phyloP scores from a whole-genome alignment of 192 early-diverging fungal species.

The Neocallimastix lanati region DNA sequence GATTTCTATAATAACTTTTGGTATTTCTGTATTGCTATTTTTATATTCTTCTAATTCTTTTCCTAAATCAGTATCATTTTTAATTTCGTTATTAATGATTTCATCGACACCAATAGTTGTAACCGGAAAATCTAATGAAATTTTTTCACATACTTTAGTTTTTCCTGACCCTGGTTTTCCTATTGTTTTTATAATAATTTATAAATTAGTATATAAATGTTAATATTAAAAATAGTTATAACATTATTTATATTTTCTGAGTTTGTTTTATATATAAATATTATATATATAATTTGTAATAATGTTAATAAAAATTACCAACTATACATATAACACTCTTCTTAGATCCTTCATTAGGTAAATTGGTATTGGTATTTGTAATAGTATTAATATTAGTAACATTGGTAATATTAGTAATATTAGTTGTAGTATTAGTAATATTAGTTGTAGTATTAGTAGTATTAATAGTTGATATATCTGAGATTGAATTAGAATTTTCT shows the following conservation, averaged over 20 bases:
- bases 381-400: no score
- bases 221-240: no score
- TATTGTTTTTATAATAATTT: no score
- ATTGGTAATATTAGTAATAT: no score
- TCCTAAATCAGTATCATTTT: not conserved
- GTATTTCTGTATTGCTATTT: not conserved
- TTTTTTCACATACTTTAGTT: not conserved
- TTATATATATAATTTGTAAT: not conserved
- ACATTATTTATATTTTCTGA: no score
- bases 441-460: no score
- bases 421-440: no score
- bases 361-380: no score
- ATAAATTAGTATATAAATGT: not conserved
- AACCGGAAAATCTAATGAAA: not conserved
- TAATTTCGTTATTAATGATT: not conserved
- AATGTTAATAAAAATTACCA: not conserved
- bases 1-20: not conserved
- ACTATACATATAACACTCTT: not conserved
- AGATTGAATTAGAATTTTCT: no score
- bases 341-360: not conserved
- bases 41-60: not conserved
- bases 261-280: not conserved
- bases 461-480: no score
- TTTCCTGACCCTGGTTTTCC: not conserved
- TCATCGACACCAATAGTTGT: not conserved